Evolutionary conservation across 2,329 filamentous ascomycete species (phyloP).

Genomic region (Exophiala aquamarina): DNA sequence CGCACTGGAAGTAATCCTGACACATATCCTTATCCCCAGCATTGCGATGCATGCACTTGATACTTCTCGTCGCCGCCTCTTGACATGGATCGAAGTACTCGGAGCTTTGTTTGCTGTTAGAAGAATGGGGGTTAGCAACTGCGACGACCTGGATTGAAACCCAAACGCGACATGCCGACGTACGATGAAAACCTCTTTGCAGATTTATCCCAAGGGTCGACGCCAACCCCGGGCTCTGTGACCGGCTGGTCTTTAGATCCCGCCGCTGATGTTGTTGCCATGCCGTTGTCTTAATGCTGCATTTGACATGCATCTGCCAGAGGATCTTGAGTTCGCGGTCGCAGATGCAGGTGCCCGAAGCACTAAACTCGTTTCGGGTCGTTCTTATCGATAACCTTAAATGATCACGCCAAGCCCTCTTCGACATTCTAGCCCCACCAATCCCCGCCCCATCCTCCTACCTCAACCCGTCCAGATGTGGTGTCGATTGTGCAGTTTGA

Average conservation of each 20-base stretch:
- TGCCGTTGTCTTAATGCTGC: slow-evolving; percentile 7
- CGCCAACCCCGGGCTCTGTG: slow-evolving; percentile 7
- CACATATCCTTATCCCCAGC: slow-evolving; percentile 87
- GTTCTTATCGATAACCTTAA: slow-evolving; percentile 10
- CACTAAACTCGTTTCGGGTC: slow-evolving; percentile 4
- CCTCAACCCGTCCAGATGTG: no score
- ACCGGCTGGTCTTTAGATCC: slow-evolving; percentile 8
- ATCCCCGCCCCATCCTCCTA: no score
- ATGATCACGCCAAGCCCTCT: neutral
- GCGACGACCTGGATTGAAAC: neutral
- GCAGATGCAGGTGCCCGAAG: slow-evolving; percentile 1
- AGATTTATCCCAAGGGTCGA: slow-evolving; percentile 24
- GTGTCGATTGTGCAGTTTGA: no score
- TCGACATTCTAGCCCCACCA: no score
- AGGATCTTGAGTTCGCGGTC: neutral
- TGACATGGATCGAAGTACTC: slow-evolving; percentile 96
- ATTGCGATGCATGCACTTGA: slow-evolving; percentile 86
- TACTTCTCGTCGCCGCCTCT: slow-evolving; percentile 80
- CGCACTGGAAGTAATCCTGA: slow-evolving; percentile 91
- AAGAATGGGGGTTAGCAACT: neutral
- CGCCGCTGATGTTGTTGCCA: slow-evolving; percentile 21
- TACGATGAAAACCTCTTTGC: slow-evolving; percentile 21
- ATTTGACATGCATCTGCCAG: no score
- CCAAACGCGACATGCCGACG: neutral
- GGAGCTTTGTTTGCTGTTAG: slow-evolving; percentile 78